Evolutionary conservation across 129 eudicot genomes (phyloP).

Genomic region (Helianthus tuberosus): DNA sequence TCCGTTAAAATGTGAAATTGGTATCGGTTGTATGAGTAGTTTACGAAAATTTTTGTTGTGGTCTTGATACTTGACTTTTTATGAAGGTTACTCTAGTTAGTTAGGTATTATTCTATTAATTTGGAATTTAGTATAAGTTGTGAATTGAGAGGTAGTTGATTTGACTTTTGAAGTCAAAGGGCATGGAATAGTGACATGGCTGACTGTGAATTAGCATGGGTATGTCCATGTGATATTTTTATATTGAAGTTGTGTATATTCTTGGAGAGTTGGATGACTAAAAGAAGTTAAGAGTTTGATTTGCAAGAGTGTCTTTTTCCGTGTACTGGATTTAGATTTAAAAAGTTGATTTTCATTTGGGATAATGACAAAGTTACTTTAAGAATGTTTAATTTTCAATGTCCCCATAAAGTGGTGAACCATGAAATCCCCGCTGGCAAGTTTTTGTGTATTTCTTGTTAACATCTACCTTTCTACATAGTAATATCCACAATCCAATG

Average conservation of each 20-base stretch:
- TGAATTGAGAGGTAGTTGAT: constrained; percentile 1
- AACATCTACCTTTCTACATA: constrained; percentile 2
- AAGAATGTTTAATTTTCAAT: background rate
- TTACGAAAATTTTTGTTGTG: background rate
- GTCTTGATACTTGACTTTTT: constrained; percentile 10
- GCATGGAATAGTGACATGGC: background rate
- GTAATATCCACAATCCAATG: background rate
- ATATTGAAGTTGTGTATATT: background rate
- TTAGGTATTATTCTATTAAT: background rate
- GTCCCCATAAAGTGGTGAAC: constrained; percentile 4
- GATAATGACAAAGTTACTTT: background rate
- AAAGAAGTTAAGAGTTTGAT: constrained; percentile 4
- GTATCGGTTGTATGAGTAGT: background rate
- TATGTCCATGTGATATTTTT: background rate
- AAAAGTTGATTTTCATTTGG: background rate
- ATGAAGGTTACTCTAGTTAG: background rate
- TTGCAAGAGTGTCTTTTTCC: background rate
- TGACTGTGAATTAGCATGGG: constrained; percentile 12
- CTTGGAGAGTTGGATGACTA: constrained; percentile 4
- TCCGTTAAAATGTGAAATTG: constrained; percentile 2
- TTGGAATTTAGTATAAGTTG: constrained; percentile 4
- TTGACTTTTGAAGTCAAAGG: constrained; percentile 28
- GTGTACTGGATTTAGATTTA: background rate
- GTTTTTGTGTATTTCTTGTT: constrained; percentile 17
- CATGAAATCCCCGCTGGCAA: constrained; percentile 12